Evolutionary conservation across 176 grass and related monocot genomes (phyloP), one percentile per base, ranked within the genome.

Genomic region (Saccharum officinarum): DNA sequence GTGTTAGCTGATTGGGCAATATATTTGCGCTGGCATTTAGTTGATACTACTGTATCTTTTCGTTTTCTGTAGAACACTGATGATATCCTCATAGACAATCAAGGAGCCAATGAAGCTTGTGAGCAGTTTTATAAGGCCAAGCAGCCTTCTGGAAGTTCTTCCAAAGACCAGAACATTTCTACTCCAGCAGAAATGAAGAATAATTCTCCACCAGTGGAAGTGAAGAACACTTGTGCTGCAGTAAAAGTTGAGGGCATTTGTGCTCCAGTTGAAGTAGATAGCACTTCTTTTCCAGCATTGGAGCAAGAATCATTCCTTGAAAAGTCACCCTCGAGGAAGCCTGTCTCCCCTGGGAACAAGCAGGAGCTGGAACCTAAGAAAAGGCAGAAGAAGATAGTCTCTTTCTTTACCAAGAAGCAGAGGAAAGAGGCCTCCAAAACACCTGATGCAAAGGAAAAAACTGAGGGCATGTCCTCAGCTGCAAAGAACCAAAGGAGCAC

Each of bases 31-130:
- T 65, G 7, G 25, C 60, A 74, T 75, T 73, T 83, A 79, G 49
- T 79, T 83, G 57, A 87, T 70, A 80, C 68, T 42, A 22, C 10
- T 76, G 8, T 68, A 74, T 23, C 30, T 87, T 17, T 52, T 52
- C 47, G 17, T 52, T 74, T 79, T 76, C 26, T 63, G 70, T 71
- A 91, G 89, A 64, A 71, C 15, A 47, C 52, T 70, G 89, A 87
- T 71, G 89, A 91, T 84, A 64, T 87, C 76, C 89, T 91, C 81
- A 87, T 87, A 87, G 81, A 87, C 63, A 91, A 87, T 75, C 40
- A 50, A 91, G 69, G 63, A 63, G 85, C 81, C 25, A 80, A 55
- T 30, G 89, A 80, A 76, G 70, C 25, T 5, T 91, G 86, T 62
- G 70, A 70, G 52, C 76, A 86, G 26, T 84, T 91, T 34, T 63